Conservation (phyloP, 345 rosid species). For the Eucalyptus pauciflora region DNA sequence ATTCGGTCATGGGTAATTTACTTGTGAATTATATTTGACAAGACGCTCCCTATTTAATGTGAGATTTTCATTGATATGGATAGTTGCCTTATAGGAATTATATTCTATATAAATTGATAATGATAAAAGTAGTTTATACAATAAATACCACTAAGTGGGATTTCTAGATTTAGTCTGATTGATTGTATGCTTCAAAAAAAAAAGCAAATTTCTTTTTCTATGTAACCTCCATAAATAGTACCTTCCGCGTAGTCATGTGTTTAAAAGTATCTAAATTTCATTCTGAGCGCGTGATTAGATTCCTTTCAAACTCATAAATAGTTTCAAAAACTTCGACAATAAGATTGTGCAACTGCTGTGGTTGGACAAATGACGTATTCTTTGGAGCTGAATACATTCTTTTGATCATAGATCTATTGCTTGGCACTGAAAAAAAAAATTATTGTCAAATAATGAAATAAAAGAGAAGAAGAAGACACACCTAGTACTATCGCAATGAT, state of each 20-base stretch:
- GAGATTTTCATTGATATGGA: neutral
- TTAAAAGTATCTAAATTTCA: neutral
- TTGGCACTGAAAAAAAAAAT: neutral
- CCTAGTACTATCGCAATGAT: neutral
- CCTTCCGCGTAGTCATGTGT: neutral
- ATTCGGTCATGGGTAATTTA: neutral
- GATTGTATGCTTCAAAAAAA: neutral
- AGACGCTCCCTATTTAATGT: rapidly evolving
- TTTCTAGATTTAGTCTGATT: neutral
- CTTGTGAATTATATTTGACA: neutral
- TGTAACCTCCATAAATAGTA: neutral
- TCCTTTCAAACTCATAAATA: too few relatives aligned
- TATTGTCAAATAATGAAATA: neutral
- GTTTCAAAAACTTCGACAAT: neutral
- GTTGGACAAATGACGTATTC: neutral
- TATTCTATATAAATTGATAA: neutral
- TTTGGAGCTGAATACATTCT: neutral
- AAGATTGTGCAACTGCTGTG: neutral
- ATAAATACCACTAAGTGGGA: neutral
- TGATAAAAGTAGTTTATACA: neutral
- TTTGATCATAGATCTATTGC: neutral
- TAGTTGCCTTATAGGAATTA: neutral
- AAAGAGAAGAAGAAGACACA: neutral
- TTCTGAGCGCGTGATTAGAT: too few relatives aligned
- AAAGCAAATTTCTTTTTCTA: neutral